Base-by-base conservation (phyloP, 805 yeast genomes). In the Metschnikowia picachoensis region DNA sequence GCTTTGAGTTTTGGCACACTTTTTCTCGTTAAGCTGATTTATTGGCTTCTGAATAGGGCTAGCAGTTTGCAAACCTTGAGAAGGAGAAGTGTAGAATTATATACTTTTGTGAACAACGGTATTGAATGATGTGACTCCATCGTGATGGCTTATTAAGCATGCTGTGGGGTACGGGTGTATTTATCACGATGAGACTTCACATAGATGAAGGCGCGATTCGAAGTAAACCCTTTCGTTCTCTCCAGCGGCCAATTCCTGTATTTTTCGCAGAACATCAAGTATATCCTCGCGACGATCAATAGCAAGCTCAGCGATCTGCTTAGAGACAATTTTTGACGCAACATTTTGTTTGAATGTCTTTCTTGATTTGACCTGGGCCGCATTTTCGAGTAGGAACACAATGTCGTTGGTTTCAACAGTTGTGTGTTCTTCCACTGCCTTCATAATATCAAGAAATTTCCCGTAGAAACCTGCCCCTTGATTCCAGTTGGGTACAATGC, bases 401-500 rank as follows among this genome's bases (percentile, higher is more conserved):
- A 80, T 49, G 28, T 44, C 48, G 4, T 47, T 36, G 3, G 53
- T 53, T n/a, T 48, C 47, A n/a, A 56, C 30, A 2, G 31, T 33
- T 3, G 53, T 48, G 13, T 61, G 60, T 3, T 37, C 17, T 58
- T 41, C 51, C 13, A 35, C 37, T 8, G 40, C 44, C 35, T 48
- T 30, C 8, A 46, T 27, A 2, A 76, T 48, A 11, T 66, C 60
- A 34, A 82, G 56, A 57, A 77, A 86, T 30, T 72, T 70, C 31
- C 70, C 68, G 59, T 78, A 86, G 5, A 85, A 67, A 0, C 78
- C 83, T 27, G 85, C 79, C 1, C 87, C 87, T 29, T 62, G 64
- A 16, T 68, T 63, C 85, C 86, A 84, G 34, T 67, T 69, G 3
- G 76, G 62, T 12, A 77, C 66, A 20, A 60, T 62, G 20, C 52